phyloP scores from a whole-genome alignment of 805 yeast species.

The Kregervanrija fluxuum region DNA sequence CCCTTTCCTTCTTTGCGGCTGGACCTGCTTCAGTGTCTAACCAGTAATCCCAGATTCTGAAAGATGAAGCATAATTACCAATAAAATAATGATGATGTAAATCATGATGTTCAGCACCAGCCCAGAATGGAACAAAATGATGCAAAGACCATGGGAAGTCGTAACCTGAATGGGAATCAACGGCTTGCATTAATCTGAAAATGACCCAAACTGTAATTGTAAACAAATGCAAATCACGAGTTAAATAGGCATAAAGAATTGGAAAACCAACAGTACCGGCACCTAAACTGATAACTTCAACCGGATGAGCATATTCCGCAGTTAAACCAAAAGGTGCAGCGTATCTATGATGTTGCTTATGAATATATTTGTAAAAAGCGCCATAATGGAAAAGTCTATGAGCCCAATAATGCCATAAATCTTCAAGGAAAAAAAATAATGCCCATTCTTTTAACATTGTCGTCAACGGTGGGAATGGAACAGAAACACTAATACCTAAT shows the following conservation, averaged over 20 bases:
- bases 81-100: slow-evolving; percentile 54
- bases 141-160: slow-evolving; percentile 58
- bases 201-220: slow-evolving; percentile 47
- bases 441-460: slow-evolving; percentile 39
- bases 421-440: slow-evolving; percentile 47
- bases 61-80: slow-evolving; percentile 51
- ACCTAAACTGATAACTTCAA: slow-evolving; percentile 50
- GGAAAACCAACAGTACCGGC: slow-evolving; percentile 58
- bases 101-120: slow-evolving; percentile 60
- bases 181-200: slow-evolving; percentile 49
- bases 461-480: slow-evolving; percentile 44
- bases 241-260: slow-evolving; percentile 42
- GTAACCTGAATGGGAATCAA: slow-evolving; percentile 55
- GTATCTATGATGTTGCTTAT: slow-evolving; percentile 53
- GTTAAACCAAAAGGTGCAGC: slow-evolving; percentile 59
- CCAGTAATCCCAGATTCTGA: slow-evolving; percentile 51
- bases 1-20: slow-evolving; percentile 41
- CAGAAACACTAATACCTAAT: slow-evolving; percentile 41
- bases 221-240: slow-evolving; percentile 43
- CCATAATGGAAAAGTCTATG: slow-evolving; percentile 52
- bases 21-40: slow-evolving; percentile 53
- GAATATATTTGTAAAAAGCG: slow-evolving; percentile 48
- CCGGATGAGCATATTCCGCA: slow-evolving; percentile 57
- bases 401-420: slow-evolving; percentile 55
- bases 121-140: slow-evolving; percentile 54